Conservation (phyloP, 2,329 filamentous ascomycete genomes). For the Lomentospora prolificans region DNA sequence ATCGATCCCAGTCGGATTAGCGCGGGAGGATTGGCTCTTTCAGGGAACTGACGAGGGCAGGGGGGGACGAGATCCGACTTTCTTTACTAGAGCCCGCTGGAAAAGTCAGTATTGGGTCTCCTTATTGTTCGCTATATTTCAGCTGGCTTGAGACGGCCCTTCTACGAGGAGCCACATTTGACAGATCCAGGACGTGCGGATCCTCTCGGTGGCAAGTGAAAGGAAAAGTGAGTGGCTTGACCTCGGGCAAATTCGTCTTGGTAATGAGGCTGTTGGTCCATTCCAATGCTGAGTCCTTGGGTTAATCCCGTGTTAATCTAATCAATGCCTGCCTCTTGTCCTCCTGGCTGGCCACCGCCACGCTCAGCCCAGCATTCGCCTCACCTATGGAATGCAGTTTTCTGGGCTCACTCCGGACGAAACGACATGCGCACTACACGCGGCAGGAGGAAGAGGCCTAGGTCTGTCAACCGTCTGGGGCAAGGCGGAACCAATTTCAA, state of each 20-base stretch:
- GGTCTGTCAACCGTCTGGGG: too few species aligned
- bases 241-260: background rate
- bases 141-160: background rate
- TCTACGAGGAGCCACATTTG: background rate
- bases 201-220: background rate
- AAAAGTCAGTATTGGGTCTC: too few species aligned
- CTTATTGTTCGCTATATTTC: too few species aligned
- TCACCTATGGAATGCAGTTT: too few species aligned
- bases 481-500: background rate
- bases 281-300: background rate
- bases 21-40: background rate
- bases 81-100: background rate
- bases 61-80: background rate
- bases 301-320: too few species aligned
- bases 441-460: background rate
- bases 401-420: too few species aligned
- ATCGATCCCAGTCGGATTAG: background rate
- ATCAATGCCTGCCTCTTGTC: too few species aligned
- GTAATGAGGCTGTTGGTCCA: background rate
- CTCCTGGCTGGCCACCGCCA: too few species aligned
- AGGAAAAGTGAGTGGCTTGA: background rate
- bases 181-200: background rate
- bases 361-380: constrained; percentile 2
- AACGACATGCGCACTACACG: too few species aligned
- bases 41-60: background rate